Base-by-base conservation (phyloP, 805 yeast genomes). In the Wickerhamomyces xylosicus region DNA sequence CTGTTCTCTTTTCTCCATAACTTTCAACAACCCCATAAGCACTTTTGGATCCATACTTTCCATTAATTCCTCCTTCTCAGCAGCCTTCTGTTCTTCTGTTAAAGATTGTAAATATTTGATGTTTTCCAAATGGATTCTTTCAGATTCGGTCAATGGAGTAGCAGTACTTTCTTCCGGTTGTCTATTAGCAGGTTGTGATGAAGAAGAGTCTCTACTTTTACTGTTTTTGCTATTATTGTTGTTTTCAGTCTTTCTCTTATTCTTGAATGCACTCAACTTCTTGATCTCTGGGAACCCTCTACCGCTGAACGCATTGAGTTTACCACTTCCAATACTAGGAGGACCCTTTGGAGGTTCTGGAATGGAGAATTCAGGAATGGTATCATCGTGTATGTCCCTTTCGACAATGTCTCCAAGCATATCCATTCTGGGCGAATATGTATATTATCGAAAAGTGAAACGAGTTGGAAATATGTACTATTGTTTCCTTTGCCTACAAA, bases 81-180 rank as follows among this genome's bases (percentile, higher is more conserved):
- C 58, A 27, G 68, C 63, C 28, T 85, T 70, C 51, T 87, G 86
- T 15, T 72, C 79, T 2, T 66, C 68, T 2, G 79, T 63, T 89
- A 87, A 79, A 13, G 60, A 56, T 29, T 74, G 62, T 40, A 89
- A 55, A 32, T 68, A 64, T 31, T 76, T 72, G 44, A 83, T 57
- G 56, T 86, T 89, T 52, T 87, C 95, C 40, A 71, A 55, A 54
- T 85, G 90, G 18, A 87, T 85, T 52, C 74, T 70, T 46, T 82
- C 89, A 0, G 81, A 74, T 48, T 84, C 94, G 0, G 79, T 61
- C 36, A 71, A 43, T 5, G 49, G 44, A 7, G 41, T 47, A 33
- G 52, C 52, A 84, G 37, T 90, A 89, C 33, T 94, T 92, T 19
- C 97, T 95, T 22, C 82, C 85, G 42, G 90, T 80, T 67, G 84